Evolutionary conservation across 2,329 filamentous ascomycete genomes (phyloP).

Genomic region (Sarocladium strictum): DNA sequence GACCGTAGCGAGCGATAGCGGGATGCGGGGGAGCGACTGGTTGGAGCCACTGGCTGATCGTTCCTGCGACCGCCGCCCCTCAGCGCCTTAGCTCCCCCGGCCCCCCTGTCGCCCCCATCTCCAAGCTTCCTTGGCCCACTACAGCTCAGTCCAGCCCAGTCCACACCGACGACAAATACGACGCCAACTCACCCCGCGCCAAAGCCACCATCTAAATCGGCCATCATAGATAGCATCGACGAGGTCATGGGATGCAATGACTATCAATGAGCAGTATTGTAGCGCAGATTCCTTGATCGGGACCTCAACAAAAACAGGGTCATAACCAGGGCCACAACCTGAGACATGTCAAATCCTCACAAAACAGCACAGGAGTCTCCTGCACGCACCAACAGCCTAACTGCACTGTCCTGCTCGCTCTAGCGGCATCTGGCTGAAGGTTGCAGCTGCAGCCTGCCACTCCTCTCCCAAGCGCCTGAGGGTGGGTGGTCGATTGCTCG

Average conservation of each 20-base stretch:
- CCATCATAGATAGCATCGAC: not conserved
- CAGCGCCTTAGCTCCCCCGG: not conserved
- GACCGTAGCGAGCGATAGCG: not conserved
- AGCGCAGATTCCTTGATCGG: too few relatives aligned
- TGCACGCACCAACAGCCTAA: not conserved
- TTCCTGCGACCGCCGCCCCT: not conserved
- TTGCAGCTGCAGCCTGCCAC: constrained; percentile 1
- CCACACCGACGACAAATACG: not conserved
- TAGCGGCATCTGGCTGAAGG: constrained; percentile 4
- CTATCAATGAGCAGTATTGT: not conserved
- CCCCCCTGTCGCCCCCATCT: not conserved
- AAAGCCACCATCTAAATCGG: not conserved
- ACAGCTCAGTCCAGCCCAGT: not conserved
- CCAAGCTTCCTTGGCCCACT: not conserved
- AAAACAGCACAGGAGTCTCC: too few relatives aligned
- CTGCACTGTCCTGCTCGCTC: not conserved
- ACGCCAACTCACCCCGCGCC: not conserved
- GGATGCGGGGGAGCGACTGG: constrained; percentile 3
- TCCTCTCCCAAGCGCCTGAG: not conserved
- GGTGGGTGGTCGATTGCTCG: not conserved
- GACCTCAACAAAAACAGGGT: too few relatives aligned
- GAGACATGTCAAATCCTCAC: too few relatives aligned
- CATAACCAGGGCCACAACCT: too few relatives aligned
- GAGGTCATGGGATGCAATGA: constrained; percentile 1
- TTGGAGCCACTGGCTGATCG: not conserved